Evolutionary conservation across 305 asterid species (phyloP).

Genomic region (Fraxinus latifolia): DNA sequence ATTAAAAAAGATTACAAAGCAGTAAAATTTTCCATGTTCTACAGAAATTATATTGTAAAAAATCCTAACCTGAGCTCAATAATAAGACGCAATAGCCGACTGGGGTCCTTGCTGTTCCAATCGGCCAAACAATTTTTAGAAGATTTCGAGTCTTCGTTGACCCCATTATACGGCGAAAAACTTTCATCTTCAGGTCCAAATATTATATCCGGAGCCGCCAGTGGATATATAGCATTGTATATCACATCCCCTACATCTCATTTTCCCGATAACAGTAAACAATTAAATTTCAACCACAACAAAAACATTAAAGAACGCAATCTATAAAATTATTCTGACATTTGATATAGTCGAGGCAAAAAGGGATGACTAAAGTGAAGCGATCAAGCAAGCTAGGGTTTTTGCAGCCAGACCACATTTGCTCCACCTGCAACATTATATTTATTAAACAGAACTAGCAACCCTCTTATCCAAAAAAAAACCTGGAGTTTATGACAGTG

Average conservation of each 20-base stretch:
- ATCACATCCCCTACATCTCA: constrained; percentile 69
- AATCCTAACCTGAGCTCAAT: constrained; percentile 62
- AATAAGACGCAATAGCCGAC: constrained; percentile 59
- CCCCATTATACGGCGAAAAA: constrained; percentile 52
- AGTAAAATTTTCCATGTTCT: background rate
- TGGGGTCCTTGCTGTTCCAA: constrained; percentile 77
- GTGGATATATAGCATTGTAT: constrained; percentile 72
- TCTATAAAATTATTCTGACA: constrained; percentile 39
- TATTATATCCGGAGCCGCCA: constrained; percentile 78
- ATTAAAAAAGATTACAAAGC: constrained; percentile 2
- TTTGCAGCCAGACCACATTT: constrained; percentile 80
- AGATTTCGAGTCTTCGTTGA: constrained; percentile 30
- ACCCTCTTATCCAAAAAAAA: background rate
- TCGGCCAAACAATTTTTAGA: constrained; percentile 46
- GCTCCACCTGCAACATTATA: constrained; percentile 64
- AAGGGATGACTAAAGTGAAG: constrained; percentile 74
- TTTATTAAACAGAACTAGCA: background rate
- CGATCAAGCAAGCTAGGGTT: constrained; percentile 73
- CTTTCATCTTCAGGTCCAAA: constrained; percentile 73
- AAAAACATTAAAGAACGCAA: background rate
- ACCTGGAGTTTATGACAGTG: background rate
- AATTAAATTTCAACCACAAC: background rate
- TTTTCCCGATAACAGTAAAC: constrained; percentile 11
- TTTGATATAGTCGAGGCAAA: constrained; percentile 73
- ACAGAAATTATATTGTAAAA: constrained; percentile 4